phyloP scores from a whole-genome alignment of 495 filamentous ascomycete genomes.

The Hapsidospora chrysogenum region DNA sequence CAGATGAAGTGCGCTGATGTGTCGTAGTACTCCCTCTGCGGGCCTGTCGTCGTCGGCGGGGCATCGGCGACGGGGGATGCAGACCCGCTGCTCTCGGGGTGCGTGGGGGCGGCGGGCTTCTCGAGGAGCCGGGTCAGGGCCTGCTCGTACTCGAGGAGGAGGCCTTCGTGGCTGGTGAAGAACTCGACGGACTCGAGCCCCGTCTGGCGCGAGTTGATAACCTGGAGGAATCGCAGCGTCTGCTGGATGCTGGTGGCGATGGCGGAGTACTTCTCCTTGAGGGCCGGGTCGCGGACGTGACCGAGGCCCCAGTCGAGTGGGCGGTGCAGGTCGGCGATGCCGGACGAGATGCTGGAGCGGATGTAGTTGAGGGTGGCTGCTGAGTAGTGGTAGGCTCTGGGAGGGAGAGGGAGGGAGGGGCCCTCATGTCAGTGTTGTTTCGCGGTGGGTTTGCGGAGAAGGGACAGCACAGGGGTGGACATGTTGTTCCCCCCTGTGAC shows the following conservation, averaged over 20 bases:
- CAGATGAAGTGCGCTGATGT: slow-evolving; percentile 96
- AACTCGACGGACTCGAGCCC: slow-evolving; percentile 88
- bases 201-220: slow-evolving; percentile 75
- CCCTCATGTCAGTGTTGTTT: too few relatives aligned
- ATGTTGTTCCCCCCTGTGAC: too few relatives aligned
- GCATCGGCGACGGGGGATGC: slow-evolving; percentile 5
- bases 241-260: slow-evolving; percentile 80
- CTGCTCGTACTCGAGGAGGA: slow-evolving; percentile 91
- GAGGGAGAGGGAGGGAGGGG: too few relatives aligned
- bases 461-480: too few relatives aligned
- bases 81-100: slow-evolving; percentile 4
- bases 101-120: slow-evolving; percentile 28
- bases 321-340: slow-evolving; percentile 83
- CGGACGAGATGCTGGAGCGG: slow-evolving; percentile 64
- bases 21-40: slow-evolving; percentile 48
- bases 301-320: slow-evolving; percentile 90
- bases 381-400: slow-evolving; percentile 83
- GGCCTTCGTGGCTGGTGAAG: slow-evolving; percentile 87
- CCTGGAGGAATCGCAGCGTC: slow-evolving; percentile 87
- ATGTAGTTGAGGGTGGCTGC: slow-evolving; percentile 87
- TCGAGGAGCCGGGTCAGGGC: slow-evolving; percentile 59
- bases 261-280: slow-evolving; percentile 67
- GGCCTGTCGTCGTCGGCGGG: neutral
- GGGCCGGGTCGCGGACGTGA: slow-evolving; percentile 70
- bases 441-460: too few relatives aligned